phyloP scores from a whole-genome alignment of 306 rosid species.

The Malus orientalis region DNA sequence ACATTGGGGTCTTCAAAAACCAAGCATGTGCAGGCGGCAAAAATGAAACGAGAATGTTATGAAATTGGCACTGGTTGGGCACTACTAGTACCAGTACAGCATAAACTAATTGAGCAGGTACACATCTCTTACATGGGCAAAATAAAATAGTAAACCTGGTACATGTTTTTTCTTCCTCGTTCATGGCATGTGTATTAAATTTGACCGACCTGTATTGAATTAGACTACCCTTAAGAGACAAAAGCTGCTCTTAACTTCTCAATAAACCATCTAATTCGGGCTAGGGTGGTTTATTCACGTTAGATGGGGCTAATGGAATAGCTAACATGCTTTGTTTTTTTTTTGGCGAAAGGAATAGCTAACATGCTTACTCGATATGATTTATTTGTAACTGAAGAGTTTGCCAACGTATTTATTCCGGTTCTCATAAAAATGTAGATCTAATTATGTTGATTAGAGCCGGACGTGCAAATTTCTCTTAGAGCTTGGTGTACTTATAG shows the following conservation, averaged over 20 bases:
- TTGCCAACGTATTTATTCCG: not conserved
- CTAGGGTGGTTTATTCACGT: not conserved
- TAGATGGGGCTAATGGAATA: not conserved
- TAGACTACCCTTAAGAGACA: not conserved
- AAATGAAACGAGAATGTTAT: not conserved
- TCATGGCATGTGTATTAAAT: not conserved
- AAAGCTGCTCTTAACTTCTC: not conserved
- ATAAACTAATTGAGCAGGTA: not conserved
- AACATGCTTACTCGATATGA: not conserved
- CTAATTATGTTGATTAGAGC: not conserved
- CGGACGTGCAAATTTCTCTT: too few species aligned
- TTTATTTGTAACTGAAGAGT: not conserved
- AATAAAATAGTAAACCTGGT: not conserved
- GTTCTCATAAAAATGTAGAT: not conserved
- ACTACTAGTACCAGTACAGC: not conserved
- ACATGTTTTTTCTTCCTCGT: not conserved
- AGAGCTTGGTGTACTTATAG: too few species aligned
- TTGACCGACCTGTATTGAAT: not conserved
- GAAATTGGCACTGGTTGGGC: not conserved
- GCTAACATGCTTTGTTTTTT: not conserved
- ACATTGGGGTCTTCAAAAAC: not conserved
- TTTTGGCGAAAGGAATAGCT: not conserved
- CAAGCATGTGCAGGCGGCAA: not conserved
- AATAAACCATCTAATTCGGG: not conserved
- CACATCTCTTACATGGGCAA: not conserved